Percentiles rank a stretch among this genome's conserved stretches.
Conservation (phyloP, 768 basidiomycete genomes). For the Suillus lakei region DNA sequence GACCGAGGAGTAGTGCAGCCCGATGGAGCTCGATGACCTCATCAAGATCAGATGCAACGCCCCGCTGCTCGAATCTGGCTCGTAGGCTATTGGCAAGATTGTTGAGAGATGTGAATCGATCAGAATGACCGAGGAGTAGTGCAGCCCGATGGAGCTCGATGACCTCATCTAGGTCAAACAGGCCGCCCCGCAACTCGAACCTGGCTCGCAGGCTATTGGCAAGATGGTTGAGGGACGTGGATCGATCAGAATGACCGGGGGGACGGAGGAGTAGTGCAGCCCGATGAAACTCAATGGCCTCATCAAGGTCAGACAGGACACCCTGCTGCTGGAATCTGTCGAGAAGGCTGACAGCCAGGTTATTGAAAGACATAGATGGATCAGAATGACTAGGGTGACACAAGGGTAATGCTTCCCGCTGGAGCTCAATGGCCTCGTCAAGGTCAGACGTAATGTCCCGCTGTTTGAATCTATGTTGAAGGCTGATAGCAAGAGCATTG, state of each 20-base stretch:
- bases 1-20: no score
- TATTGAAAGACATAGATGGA: conserved; percentile 13
- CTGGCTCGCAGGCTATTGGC: conserved; percentile 9
- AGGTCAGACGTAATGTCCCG: conserved; percentile 29
- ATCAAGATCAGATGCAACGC: no score
- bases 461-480: conserved; percentile 28
- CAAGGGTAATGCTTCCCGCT: conserved; percentile 20
- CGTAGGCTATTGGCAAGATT: no score
- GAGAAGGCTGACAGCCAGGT: conserved; percentile 19
- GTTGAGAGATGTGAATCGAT: no score
- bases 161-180: conserved; percentile 19
- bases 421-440: conserved; percentile 19
- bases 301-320: conserved; percentile 17
- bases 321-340: conserved; percentile 15
- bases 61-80: no score
- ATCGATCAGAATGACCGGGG: conserved; percentile 23
- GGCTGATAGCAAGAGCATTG: conserved; percentile 25
- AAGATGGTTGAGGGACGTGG: conserved; percentile 14
- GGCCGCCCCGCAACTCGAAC: conserved; percentile 10
- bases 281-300: conserved; percentile 20
- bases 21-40: no score
- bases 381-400: conserved; percentile 15
- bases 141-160: no score
- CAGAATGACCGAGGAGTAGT: no score
- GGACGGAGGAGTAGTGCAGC: conserved; percentile 13